phyloP scores from a whole-genome alignment of 2,329 filamentous ascomycete genomes.

The Neospermospora avenae region DNA sequence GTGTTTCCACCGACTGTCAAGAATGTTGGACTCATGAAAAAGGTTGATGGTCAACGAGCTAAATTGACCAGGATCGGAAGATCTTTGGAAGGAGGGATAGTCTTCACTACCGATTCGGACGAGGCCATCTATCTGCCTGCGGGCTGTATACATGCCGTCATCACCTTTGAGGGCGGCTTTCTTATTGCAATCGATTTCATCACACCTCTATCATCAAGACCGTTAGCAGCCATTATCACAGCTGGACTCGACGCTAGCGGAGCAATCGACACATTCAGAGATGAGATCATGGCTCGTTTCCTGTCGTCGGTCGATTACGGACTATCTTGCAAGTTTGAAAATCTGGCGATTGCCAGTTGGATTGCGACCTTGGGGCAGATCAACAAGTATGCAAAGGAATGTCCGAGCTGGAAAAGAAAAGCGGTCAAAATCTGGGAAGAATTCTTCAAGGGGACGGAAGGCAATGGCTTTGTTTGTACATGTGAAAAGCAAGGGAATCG shows the following conservation, averaged over 20 bases:
- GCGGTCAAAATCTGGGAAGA: not conserved
- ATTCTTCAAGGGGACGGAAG: not conserved
- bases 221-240: not conserved
- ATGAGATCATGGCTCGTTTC: not conserved
- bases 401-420: not conserved
- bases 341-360: not conserved
- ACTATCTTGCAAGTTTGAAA: not conserved
- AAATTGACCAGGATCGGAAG: conserved; percentile 11
- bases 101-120: conserved; percentile 12
- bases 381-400: not conserved
- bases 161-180: conserved; percentile 16
- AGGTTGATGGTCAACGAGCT: conserved; percentile 4
- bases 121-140: conserved; percentile 17
- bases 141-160: conserved; percentile 17
- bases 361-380: not conserved
- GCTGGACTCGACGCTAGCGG: not conserved
- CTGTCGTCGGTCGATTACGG: not conserved
- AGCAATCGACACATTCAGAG: not conserved
- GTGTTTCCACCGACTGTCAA: conserved; percentile 16
- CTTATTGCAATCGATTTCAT: conserved; percentile 17
- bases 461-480: not conserved
- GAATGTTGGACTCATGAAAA: conserved; percentile 12
- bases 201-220: conserved; percentile 6
- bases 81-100: conserved; percentile 15
- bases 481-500: not conserved